Evolutionary conservation across 78 protist genomes (phyloP).

Genomic region (Speleostelium caveatum): DNA sequence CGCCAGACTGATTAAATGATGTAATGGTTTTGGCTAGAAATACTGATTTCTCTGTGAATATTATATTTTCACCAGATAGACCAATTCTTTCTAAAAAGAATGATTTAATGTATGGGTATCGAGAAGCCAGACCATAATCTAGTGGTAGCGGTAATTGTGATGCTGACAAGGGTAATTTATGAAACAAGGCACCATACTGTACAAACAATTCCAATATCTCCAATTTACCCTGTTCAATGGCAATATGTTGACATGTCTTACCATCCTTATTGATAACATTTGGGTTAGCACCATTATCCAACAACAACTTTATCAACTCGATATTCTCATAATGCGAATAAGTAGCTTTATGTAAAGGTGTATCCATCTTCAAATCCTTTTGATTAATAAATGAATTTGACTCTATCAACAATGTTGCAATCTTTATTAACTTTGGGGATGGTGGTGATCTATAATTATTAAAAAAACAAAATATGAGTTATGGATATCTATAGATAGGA

Average conservation of each 20-base stretch:
- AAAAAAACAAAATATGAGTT: not conserved
- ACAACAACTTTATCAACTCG: conserved; percentile 23
- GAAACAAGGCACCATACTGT: conserved; percentile 47
- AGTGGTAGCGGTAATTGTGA: conserved; percentile 29
- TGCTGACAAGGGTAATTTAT: conserved; percentile 12
- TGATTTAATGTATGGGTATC: not conserved
- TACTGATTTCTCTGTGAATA: conserved; percentile 21
- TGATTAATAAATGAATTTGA: conserved; percentile 50
- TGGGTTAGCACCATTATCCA: conserved; percentile 66
- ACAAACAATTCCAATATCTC: conserved; percentile 38
- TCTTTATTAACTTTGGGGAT: conserved; percentile 14
- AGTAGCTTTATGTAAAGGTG: conserved; percentile 69
- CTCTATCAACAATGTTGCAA: conserved; percentile 42
- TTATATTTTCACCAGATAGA: conserved; percentile 44
- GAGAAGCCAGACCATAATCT: conserved; percentile 7
- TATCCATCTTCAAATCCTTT: conserved; percentile 43
- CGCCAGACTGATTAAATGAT: conserved; percentile 15
- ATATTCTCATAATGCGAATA: not conserved
- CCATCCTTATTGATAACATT: conserved; percentile 40
- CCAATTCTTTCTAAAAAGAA: conserved; percentile 40
- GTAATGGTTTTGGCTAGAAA: conserved; percentile 10
- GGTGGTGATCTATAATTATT: not conserved
- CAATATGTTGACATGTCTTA: conserved; percentile 48
- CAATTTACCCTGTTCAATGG: conserved; percentile 36
- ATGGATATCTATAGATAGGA: not conserved